Percentiles rank a stretch among this genome's conserved stretches.
Conservation (phyloP, 345 rosid species). For the Kernera saxatilis region DNA sequence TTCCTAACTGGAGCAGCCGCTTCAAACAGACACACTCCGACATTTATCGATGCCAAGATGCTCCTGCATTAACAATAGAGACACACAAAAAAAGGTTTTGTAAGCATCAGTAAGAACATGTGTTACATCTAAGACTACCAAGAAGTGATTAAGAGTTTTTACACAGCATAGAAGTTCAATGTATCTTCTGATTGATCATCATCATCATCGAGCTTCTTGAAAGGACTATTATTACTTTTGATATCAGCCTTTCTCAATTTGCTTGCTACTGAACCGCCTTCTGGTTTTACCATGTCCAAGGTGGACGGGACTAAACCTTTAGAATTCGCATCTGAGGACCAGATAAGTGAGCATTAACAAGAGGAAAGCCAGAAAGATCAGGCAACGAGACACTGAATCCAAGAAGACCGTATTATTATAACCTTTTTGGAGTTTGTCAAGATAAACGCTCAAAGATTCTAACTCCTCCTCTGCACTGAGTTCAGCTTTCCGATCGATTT, state of each 20-base stretch:
- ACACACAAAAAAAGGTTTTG: not conserved
- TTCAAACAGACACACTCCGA: slow-evolving; percentile 79
- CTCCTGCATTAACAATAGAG: slow-evolving; percentile 39
- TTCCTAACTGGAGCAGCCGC: slow-evolving; percentile 68
- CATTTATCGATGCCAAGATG: slow-evolving; percentile 60
- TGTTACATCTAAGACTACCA: not conserved
- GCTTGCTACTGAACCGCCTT: slow-evolving; percentile 25
- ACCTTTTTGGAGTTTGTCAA: slow-evolving; percentile 51
- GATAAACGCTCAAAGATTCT: slow-evolving; percentile 46
- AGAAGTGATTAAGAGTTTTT: not conserved
- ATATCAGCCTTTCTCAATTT: slow-evolving; percentile 10
- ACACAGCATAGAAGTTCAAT: slow-evolving; percentile 68
- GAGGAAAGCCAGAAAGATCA: not conserved
- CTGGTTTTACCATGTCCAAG: slow-evolving; percentile 16
- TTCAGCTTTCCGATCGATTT: slow-evolving; percentile 4
- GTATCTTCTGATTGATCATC: slow-evolving; percentile 42
- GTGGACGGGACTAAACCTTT: slow-evolving; percentile 5
- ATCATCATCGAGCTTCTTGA: slow-evolving; percentile 20
- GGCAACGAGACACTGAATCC: not conserved
- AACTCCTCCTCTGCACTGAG: slow-evolving; percentile 33
- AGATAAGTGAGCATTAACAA: not conserved
- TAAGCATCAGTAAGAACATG: not conserved
- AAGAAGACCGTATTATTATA: not conserved
- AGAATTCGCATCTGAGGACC: slow-evolving; percentile 30
- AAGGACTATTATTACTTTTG: slow-evolving; percentile 10